phyloP scores from a whole-genome alignment of 164 flowering plant species.

The Annona squamosa region DNA sequence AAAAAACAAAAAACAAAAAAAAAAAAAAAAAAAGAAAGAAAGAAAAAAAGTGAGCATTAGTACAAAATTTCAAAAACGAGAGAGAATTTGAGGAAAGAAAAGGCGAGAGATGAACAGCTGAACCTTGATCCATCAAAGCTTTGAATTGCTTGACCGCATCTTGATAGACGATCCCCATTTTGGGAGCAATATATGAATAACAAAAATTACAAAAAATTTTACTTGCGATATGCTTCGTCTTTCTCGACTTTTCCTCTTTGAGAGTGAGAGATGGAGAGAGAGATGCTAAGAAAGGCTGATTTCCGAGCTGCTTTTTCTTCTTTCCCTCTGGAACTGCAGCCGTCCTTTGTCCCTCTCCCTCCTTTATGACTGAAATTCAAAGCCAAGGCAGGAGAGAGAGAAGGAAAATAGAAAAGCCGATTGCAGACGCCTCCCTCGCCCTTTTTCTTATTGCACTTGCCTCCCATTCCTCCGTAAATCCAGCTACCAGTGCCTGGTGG shows the following conservation, averaged over 20 bases:
- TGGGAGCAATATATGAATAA: not conserved
- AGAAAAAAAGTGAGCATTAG: not conserved
- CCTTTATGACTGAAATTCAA: not conserved
- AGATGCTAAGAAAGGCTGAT: not conserved
- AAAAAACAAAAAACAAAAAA: slow-evolving; percentile 7
- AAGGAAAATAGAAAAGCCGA: not conserved
- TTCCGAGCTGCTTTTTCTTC: not conserved
- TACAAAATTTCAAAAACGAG: not conserved
- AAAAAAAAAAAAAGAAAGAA: no score
- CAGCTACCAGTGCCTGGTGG: no score
- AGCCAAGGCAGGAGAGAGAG: not conserved
- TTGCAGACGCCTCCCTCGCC: not conserved
- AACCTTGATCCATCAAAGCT: slow-evolving; percentile 50
- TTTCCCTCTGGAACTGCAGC: not conserved
- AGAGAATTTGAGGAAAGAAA: not conserved
- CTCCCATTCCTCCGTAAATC: no score
- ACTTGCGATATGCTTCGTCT: not conserved
- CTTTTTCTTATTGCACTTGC: no score
- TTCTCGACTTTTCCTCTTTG: not conserved
- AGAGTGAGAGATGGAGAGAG: not conserved
- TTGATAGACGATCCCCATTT: slow-evolving; percentile 38
- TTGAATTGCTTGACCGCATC: slow-evolving; percentile 50
- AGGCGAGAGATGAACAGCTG: not conserved
- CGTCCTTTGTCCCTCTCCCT: not conserved
- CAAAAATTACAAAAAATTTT: not conserved